Percentiles rank a stretch among this genome's conserved stretches.
Conservation (phyloP, 2,329 filamentous ascomycete genomes). For the Pseudocercospora cruenta region DNA sequence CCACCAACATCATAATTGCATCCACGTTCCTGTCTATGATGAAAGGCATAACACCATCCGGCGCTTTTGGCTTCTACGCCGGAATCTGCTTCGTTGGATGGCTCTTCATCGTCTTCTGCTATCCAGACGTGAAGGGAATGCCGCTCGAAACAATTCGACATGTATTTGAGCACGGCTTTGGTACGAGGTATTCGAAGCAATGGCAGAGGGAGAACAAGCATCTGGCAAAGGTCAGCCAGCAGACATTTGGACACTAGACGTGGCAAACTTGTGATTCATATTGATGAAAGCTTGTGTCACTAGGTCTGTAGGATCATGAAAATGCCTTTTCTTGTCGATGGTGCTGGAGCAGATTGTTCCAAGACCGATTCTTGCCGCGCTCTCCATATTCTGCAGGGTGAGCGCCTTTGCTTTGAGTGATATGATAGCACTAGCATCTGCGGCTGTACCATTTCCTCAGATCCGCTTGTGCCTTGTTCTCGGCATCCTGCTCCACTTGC, state of each 20-base stretch:
- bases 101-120: constrained; percentile 54
- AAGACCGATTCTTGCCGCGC: too few species aligned
- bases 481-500: too few species aligned
- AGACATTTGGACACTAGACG: constrained; percentile 31
- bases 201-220: constrained; percentile 45
- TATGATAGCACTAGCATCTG: too few species aligned
- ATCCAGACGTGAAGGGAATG: constrained; percentile 60
- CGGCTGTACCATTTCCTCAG: too few species aligned
- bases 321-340: too few species aligned
- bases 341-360: too few species aligned
- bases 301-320: too few species aligned
- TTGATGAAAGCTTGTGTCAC: too few species aligned
- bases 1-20: constrained; percentile 53
- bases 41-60: constrained; percentile 54
- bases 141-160: constrained; percentile 58
- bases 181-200: constrained; percentile 42
- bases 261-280: background rate
- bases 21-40: constrained; percentile 57
- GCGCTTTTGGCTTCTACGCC: constrained; percentile 58
- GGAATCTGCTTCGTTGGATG: constrained; percentile 54
- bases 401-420: too few species aligned
- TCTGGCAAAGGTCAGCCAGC: constrained; percentile 25
- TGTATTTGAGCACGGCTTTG: constrained; percentile 55
- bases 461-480: too few species aligned
- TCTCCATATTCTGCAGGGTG: too few species aligned